These are phyloP conservation scores for Sparassis latifolia DNA, from an alignment of 1,284 basidiomycete genomes.

Conservation along the genomic window DNA sequence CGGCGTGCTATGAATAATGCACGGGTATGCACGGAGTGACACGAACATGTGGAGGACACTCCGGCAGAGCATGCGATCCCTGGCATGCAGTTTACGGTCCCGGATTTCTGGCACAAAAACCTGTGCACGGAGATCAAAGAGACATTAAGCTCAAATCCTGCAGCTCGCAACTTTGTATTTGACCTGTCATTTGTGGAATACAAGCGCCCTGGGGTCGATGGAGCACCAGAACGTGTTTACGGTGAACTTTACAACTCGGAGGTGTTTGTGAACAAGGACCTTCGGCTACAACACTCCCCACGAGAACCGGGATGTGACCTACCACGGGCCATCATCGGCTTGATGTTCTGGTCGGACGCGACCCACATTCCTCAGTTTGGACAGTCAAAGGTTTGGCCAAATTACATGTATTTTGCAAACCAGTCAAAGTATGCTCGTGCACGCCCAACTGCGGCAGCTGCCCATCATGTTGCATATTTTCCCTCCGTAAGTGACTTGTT, in stretches of 20 bases:
- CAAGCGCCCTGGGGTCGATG: neutral
- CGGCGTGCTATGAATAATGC: constrained; percentile 2
- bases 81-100: constrained; percentile 4
- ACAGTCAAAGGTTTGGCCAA: constrained; percentile 7
- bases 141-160: constrained; percentile 5
- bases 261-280: constrained; percentile 10
- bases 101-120: constrained; percentile 4
- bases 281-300: constrained; percentile 7
- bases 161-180: constrained; percentile 6
- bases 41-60: neutral
- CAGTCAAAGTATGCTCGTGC: constrained; percentile 18
- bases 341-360: constrained; percentile 18
- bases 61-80: neutral
- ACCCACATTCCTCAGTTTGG: constrained; percentile 17
- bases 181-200: constrained; percentile 7
- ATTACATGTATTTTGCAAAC: constrained; percentile 15
- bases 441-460: constrained; percentile 9
- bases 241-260: constrained; percentile 14
- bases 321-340: constrained; percentile 9
- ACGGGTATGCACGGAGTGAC: neutral
- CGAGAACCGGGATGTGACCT: constrained; percentile 9
- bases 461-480: constrained; percentile 23
- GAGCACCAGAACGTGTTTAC: constrained; percentile 9
- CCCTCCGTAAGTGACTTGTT: neutral
- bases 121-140: constrained; percentile 4